These are phyloP conservation scores for Fusarium redolens DNA, from an alignment of 2,329 filamentous ascomycete species.

Conservation along the genomic window DNA sequence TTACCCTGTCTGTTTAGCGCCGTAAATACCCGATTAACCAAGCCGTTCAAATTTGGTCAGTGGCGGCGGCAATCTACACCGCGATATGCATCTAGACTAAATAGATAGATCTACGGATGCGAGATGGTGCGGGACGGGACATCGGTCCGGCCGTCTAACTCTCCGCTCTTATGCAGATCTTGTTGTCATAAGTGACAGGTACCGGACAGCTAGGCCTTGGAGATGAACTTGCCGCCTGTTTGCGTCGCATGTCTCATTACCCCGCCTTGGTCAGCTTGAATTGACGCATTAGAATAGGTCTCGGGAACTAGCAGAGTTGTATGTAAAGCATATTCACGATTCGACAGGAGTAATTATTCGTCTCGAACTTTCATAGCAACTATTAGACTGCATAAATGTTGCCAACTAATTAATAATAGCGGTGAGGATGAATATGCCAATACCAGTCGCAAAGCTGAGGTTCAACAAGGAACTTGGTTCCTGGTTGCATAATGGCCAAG, in stretches of 20 bases:
- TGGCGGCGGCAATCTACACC: background rate
- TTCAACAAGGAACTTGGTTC: no score
- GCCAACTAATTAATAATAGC: no score
- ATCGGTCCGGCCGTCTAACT: background rate
- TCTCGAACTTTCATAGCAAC: no score
- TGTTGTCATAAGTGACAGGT: background rate
- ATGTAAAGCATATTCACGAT: no score
- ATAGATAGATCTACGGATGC: background rate
- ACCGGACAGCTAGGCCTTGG: background rate
- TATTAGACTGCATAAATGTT: no score
- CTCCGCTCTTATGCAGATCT: no score
- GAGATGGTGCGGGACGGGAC: background rate
- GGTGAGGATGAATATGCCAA: no score
- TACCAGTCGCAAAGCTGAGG: no score
- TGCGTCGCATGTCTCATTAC: background rate
- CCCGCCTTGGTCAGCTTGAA: background rate
- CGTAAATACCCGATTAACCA: background rate
- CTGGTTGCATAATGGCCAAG: rapidly evolving
- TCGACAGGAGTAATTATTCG: no score
- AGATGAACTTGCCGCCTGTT: background rate
- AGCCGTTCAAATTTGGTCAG: background rate
- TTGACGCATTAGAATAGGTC: no score
- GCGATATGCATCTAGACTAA: background rate
- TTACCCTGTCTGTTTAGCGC: background rate
- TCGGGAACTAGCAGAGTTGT: no score